Evolutionary conservation across 2,329 filamentous ascomycete genomes (phyloP).

Genomic region (Pseudonectria foliicola): DNA sequence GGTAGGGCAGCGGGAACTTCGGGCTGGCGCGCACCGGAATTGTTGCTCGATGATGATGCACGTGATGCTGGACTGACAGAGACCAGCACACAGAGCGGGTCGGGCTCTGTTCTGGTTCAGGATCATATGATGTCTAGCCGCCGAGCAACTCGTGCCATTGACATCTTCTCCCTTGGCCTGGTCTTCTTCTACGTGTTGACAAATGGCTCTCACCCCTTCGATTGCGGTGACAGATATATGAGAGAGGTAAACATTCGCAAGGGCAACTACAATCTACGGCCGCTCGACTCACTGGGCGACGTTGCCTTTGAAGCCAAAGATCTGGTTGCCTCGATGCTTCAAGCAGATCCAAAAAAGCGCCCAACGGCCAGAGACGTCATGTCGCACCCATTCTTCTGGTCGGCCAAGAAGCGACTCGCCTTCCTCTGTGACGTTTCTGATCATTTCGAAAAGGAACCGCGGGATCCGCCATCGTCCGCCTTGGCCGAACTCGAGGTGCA

Average conservation of each 20-base stretch:
- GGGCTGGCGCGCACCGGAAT: conserved; percentile 92
- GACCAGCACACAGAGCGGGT: conserved; percentile 52
- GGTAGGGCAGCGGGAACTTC: conserved; percentile 89
- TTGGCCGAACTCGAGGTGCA: conserved; percentile 53
- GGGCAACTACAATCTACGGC: conserved; percentile 65
- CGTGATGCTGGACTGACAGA: conserved; percentile 42
- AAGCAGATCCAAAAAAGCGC: conserved; percentile 44
- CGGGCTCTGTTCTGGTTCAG: conserved; percentile 49
- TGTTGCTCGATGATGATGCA: conserved; percentile 73
- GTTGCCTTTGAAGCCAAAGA: conserved; percentile 83
- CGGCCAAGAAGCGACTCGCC: conserved; percentile 74
- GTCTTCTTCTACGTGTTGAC: conserved; percentile 99
- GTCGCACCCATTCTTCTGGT: conserved; percentile 96
- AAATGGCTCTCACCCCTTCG: conserved; percentile 85
- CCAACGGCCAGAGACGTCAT: conserved; percentile 75
- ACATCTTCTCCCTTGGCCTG: conserved; percentile 93
- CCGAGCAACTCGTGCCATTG: conserved; percentile 88
- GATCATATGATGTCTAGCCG: conserved; percentile 55
- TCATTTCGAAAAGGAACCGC: conserved; percentile 87
- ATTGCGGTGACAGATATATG: conserved; percentile 90
- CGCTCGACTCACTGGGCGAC: conserved; percentile 69
- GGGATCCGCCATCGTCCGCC: conserved; percentile 68
- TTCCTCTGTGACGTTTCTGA: conserved; percentile 97
- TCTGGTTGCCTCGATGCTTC: conserved; percentile 74
- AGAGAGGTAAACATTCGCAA: conserved; percentile 97